Conservation (phyloP, 192 early-diverging fungal species). For the Cladochytrium replicatum region DNA sequence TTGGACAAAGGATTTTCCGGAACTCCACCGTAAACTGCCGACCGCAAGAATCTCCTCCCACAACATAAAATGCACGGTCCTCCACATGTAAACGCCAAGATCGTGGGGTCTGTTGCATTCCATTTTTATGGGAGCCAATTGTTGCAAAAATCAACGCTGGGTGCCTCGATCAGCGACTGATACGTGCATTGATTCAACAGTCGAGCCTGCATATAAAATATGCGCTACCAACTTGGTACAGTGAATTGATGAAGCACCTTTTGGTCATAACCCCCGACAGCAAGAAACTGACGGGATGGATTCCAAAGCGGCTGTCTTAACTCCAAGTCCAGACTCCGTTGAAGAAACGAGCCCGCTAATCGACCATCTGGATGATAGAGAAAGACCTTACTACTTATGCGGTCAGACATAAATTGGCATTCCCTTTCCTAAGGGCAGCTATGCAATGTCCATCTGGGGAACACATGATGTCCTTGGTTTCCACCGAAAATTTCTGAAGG, state of each 20-base stretch:
- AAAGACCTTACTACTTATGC: conserved; percentile 50
- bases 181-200: conserved; percentile 64
- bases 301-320: conserved; percentile 68
- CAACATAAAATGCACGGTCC: conserved; percentile 53
- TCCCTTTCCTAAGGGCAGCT: conserved; percentile 44
- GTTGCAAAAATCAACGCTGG: conserved; percentile 14
- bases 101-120: conserved; percentile 51
- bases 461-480: conserved; percentile 67
- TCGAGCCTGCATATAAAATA: conserved; percentile 40
- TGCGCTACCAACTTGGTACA: not conserved
- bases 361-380: conserved; percentile 64
- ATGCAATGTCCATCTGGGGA: conserved; percentile 77
- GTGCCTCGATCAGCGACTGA: conserved; percentile 59
- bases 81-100: conserved; percentile 52
- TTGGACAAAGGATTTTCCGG: conserved; percentile 50
- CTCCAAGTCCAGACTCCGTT: conserved; percentile 57
- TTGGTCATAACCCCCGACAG: conserved; percentile 78
- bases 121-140: conserved; percentile 41
- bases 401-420: conserved; percentile 1
- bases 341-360: conserved; percentile 32
- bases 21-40: conserved; percentile 51
- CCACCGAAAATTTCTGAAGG: conserved; percentile 49
- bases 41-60: conserved; percentile 44
- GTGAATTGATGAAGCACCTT: conserved; percentile 35
- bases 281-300: conserved; percentile 63